A percentile compares a stretch with the other conserved stretches of the same genome.
Evolutionary conservation across 345 rosid species (phyloP).

Genomic region (Lepidium sativum): DNA sequence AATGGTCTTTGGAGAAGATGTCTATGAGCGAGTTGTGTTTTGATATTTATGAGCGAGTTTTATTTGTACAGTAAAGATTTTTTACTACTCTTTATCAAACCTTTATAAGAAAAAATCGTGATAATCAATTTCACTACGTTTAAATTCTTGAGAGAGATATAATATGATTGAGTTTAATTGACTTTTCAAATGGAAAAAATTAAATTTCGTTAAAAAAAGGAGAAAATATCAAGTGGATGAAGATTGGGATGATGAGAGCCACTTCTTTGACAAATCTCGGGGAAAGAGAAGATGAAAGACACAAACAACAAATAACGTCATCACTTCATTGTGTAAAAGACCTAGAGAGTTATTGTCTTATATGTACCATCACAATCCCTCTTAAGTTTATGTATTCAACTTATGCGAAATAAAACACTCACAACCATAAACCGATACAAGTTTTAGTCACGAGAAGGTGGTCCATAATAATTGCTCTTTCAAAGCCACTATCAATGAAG

Average conservation of each 20-base stretch:
- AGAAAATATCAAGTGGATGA: background rate
- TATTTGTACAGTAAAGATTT: background rate
- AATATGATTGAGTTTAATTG: no score
- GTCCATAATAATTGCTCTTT: no score
- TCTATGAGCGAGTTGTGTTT: background rate
- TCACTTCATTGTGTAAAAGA: background rate
- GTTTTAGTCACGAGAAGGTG: no score
- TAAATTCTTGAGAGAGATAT: background rate
- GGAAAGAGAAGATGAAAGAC: background rate
- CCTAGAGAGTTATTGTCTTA: background rate
- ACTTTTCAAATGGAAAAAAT: no score
- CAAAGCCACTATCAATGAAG: no score
- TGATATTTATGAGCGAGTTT: background rate
- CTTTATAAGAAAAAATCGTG: no score
- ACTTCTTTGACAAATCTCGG: background rate
- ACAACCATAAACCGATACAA: no score
- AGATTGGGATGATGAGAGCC: background rate
- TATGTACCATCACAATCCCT: background rate
- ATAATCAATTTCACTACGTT: no score
- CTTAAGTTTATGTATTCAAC: no score
- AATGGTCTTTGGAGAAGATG: background rate
- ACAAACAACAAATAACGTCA: background rate
- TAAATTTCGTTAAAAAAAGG: background rate
- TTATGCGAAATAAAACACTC: no score
- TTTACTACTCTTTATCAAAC: no score